Evolutionary conservation across 495 filamentous ascomycete genomes (phyloP).

Genomic region (Penicillium taxi): DNA sequence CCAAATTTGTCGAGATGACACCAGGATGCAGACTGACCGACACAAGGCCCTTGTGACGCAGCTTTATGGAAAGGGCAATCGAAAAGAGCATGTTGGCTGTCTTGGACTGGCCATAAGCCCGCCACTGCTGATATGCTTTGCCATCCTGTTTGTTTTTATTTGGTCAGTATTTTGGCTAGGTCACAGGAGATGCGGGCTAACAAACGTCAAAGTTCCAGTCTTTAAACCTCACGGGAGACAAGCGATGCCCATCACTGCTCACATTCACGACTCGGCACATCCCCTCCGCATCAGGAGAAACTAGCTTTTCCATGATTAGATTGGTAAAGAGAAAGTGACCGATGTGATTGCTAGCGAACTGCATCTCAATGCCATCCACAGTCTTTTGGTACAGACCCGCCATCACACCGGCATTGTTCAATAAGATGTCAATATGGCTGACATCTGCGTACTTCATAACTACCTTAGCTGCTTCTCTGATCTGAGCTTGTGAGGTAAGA

Average conservation of each 20-base stretch:
- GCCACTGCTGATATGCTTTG: constrained; percentile 41
- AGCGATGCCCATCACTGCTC: constrained; percentile 32
- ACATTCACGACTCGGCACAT: constrained; percentile 24
- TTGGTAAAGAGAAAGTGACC: constrained; percentile 55
- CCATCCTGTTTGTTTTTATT: constrained; percentile 28
- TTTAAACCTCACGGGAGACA: constrained; percentile 38
- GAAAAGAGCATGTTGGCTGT: constrained; percentile 47
- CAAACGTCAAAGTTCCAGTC: constrained; percentile 49
- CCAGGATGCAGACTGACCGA: constrained; percentile 37
- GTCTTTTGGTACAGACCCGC: constrained; percentile 26
- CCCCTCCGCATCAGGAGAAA: constrained; percentile 7
- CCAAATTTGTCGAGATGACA: constrained; percentile 21
- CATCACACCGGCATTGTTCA: constrained; percentile 71
- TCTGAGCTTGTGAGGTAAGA: constrained; percentile 32
- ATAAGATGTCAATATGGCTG: constrained; percentile 54
- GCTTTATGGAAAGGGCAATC: constrained; percentile 31
- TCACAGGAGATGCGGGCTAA: neutral
- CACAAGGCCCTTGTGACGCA: constrained; percentile 36
- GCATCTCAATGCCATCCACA: constrained; percentile 43
- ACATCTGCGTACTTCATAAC: constrained; percentile 39
- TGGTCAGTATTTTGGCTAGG: neutral
- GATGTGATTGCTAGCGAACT: constrained; percentile 50
- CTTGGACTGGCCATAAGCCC: constrained; percentile 50
- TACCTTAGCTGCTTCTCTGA: constrained; percentile 41
- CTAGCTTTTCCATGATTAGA: constrained; percentile 41